These are phyloP conservation scores for Plasmodium malariae DNA, from an alignment of 169 alveolate genomes.

Conservation along the genomic window DNA sequence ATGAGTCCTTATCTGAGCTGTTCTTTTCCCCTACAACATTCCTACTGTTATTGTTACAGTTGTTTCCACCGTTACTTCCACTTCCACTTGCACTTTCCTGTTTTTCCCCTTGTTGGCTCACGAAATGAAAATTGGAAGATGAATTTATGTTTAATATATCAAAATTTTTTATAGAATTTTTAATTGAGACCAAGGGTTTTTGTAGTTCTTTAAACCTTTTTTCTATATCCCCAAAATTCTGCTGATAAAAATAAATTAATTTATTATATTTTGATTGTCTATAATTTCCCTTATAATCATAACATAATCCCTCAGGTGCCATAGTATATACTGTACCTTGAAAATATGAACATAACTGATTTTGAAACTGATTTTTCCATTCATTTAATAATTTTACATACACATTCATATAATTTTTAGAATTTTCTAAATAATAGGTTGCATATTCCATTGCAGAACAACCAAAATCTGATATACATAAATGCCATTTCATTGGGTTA, in stretches of 20 bases:
- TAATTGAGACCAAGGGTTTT: slow-evolving; percentile 12
- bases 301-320: slow-evolving; percentile 77
- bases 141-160: slow-evolving; percentile 48
- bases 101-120: not conserved
- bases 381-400: slow-evolving; percentile 37
- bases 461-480: slow-evolving; percentile 86
- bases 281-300: slow-evolving; percentile 64
- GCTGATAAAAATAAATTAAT: slow-evolving; percentile 63
- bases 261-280: slow-evolving; percentile 69
- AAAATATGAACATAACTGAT: slow-evolving; percentile 62
- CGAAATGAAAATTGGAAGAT: slow-evolving; percentile 19
- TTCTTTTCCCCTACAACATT: not conserved
- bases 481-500: slow-evolving; percentile 84
- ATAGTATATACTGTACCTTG: slow-evolving; percentile 75
- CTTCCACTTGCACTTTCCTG: not conserved
- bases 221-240: slow-evolving; percentile 66
- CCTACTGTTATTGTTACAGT: not conserved
- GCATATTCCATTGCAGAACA: slow-evolving; percentile 81
- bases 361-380: slow-evolving; percentile 63
- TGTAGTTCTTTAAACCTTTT: slow-evolving; percentile 50
- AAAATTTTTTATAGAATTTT: not conserved
- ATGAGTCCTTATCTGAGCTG: not conserved
- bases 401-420: slow-evolving; percentile 11
- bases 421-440: slow-evolving; percentile 62
- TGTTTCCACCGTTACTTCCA: not conserved